Base-by-base conservation (phyloP, 2,329 filamentous ascomycete genomes). In the Sporothrix dimorphospora region DNA sequence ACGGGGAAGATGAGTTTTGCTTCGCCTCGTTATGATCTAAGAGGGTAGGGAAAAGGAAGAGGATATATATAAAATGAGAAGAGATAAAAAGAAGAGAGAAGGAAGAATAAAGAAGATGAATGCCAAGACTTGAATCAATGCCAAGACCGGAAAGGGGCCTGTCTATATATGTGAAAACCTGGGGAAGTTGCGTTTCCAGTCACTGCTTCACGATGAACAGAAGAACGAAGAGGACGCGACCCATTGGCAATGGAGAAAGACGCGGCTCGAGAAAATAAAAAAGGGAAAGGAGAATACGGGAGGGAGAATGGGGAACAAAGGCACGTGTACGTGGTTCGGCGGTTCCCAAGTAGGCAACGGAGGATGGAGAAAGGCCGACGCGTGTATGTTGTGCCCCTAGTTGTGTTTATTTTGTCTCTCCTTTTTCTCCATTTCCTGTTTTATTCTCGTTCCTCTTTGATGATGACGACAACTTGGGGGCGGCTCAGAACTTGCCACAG, bases 101-200 rank as follows among this genome's bases (percentile, higher is more conserved):
- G 1, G 42, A 30, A 34, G 40, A 34, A 8, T n/a, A 16, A 49
- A 57, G 5, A 30, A 38, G 38, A 61, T 2, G 9, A 3, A 61
- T 34, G 68, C 59, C 59, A 63, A 63, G 59, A 63, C 34, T 21
- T 63, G n/a, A 59, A 34, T 59, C 9, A 4, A 63, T 70, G 68
- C 38, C 51, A 61, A 70, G 38, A 61, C 45, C 42, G 40, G 61
- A 66, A 49, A 30, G 6, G 30, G 45, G 11, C 12, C 38, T 4
- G 14, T 42, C n/a, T 57, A 38, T 68, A 69, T 69, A 69, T 69
- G 61, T 66, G 40, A 57, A 69, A 57, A 69, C 30, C 66, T 57
- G 49, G 66, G 66, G 66, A 42, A 69, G 66, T 19, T 57, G 3
- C 49, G 12, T 30, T 27, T 12, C 21, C 3, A 12, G n/a, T 19